Percentiles rank a stretch among this genome's conserved stretches.
These are phyloP conservation scores for Penicillium canescens DNA, from an alignment of 495 filamentous ascomycete species.

Conservation along the genomic window DNA sequence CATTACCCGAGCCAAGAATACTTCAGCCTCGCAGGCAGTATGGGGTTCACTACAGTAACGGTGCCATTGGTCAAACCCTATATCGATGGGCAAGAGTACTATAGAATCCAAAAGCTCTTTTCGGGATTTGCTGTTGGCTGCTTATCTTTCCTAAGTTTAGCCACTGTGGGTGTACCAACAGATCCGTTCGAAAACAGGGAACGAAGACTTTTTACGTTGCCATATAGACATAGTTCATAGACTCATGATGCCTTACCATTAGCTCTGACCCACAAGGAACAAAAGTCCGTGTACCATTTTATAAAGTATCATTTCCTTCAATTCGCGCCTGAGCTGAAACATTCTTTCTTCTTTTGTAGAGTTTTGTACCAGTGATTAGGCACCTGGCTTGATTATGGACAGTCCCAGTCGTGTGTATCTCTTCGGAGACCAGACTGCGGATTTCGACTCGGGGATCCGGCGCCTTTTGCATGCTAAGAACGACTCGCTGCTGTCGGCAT, in stretches of 20 bases:
- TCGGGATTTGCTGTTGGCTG: not conserved
- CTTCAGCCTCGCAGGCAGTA: not conserved
- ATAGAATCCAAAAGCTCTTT: not conserved
- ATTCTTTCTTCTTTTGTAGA: conserved; percentile 16
- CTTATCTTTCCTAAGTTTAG: not conserved
- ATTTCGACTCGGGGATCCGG: conserved; percentile 66
- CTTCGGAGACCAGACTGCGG: conserved; percentile 80
- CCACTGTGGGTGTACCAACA: not conserved
- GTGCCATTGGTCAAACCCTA: conserved; percentile 19
- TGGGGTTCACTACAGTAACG: conserved; percentile 18
- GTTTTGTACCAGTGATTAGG: conserved; percentile 10
- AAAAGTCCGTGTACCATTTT: conserved; percentile 2
- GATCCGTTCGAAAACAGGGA: conserved; percentile 7
- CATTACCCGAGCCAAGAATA: not conserved
- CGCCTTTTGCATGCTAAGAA: conserved; percentile 62
- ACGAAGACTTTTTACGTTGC: conserved; percentile 1
- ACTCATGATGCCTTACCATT: conserved; percentile 5
- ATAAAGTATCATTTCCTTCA: conserved; percentile 24
- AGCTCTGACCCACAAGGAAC: conserved; percentile 5
- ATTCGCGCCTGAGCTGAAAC: not conserved
- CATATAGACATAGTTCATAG: conserved; percentile 7
- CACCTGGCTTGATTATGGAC: conserved; percentile 30
- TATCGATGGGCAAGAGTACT: conserved; percentile 7
- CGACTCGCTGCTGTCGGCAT: conserved; percentile 63
- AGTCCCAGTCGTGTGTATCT: conserved; percentile 43